Percentiles rank a stretch among this genome's conserved stretches.
Conservation (phyloP, 345 rosid genomes). For the Fremontodendron californicum region DNA sequence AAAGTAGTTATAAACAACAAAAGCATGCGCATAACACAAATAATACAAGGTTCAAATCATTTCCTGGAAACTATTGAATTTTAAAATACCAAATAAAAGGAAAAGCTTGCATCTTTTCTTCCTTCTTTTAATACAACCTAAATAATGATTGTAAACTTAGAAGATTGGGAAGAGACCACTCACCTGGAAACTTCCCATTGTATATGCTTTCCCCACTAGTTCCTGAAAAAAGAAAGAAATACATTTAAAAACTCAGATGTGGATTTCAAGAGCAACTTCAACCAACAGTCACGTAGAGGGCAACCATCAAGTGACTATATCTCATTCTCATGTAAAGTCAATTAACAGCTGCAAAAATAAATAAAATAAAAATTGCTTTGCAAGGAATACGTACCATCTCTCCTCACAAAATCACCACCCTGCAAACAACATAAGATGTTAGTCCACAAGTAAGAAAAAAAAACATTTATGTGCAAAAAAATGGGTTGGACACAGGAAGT, state of each 20-base stretch:
- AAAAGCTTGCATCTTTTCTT: too few relatives aligned
- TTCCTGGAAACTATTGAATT: too few relatives aligned
- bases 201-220: constrained; percentile 92
- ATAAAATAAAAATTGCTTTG: neutral
- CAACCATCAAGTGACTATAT: neutral
- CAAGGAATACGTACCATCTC: constrained; percentile 68
- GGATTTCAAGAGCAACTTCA: neutral
- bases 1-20: neutral
- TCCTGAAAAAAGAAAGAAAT: constrained; percentile 69
- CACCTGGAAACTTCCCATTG: constrained; percentile 85
- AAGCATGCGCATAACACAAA: neutral
- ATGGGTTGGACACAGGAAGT: constrained; percentile 38
- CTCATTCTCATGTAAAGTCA: neutral
- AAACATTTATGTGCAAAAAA: constrained; percentile 8
- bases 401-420: constrained; percentile 91
- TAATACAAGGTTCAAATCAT: too few relatives aligned
- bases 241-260: neutral
- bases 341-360: neutral
- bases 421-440: constrained; percentile 41
- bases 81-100: too few relatives aligned
- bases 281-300: neutral
- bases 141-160: too few relatives aligned
- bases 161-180: too few relatives aligned
- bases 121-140: too few relatives aligned
- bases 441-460: constrained; percentile 23